Evolutionary conservation across 2,329 filamentous ascomycete genomes (phyloP).

Genomic region (Botrytis fabae): DNA sequence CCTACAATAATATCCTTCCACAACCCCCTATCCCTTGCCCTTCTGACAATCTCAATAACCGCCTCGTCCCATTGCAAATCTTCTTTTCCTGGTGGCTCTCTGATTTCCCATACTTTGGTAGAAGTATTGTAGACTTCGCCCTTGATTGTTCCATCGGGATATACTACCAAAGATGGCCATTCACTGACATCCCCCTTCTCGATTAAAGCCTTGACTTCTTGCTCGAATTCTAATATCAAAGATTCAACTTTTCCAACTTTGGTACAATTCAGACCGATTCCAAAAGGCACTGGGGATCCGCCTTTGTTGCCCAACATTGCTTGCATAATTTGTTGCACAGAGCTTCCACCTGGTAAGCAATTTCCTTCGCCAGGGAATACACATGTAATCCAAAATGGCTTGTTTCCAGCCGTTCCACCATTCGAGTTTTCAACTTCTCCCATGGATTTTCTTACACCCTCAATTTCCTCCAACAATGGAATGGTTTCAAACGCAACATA

Average conservation of each 20-base stretch:
- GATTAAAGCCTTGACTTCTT: slow-evolving; percentile 46
- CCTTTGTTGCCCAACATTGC: slow-evolving; percentile 40
- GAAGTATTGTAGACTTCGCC: slow-evolving; percentile 66
- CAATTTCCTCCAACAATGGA: slow-evolving; percentile 61
- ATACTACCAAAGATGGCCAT: slow-evolving; percentile 60
- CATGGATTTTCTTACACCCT: slow-evolving; percentile 53
- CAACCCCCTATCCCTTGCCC: slow-evolving; percentile 32
- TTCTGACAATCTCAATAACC: slow-evolving; percentile 41
- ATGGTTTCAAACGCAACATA: slow-evolving; percentile 67
- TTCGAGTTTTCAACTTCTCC: slow-evolving; percentile 9
- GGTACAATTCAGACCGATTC: slow-evolving; percentile 68
- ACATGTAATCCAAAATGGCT: slow-evolving; percentile 58
- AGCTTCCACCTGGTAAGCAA: slow-evolving; percentile 58
- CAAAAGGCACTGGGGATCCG: slow-evolving; percentile 51
- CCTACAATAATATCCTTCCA: slow-evolving; percentile 45
- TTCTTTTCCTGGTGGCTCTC: slow-evolving; percentile 13
- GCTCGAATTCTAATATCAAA: slow-evolving; percentile 57
- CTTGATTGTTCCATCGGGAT: slow-evolving; percentile 66
- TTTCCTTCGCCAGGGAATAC: slow-evolving; percentile 58
- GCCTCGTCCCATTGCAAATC: slow-evolving; percentile 42
- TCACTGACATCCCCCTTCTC: slow-evolving; percentile 39
- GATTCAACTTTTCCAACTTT: slow-evolving; percentile 62
- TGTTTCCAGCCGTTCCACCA: slow-evolving; percentile 2
- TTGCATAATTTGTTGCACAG: slow-evolving; percentile 46
- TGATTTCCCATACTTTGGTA: slow-evolving; percentile 59